phyloP scores from a whole-genome alignment of 2,329 filamentous ascomycete genomes.

The Cladosporium sp. region DNA sequence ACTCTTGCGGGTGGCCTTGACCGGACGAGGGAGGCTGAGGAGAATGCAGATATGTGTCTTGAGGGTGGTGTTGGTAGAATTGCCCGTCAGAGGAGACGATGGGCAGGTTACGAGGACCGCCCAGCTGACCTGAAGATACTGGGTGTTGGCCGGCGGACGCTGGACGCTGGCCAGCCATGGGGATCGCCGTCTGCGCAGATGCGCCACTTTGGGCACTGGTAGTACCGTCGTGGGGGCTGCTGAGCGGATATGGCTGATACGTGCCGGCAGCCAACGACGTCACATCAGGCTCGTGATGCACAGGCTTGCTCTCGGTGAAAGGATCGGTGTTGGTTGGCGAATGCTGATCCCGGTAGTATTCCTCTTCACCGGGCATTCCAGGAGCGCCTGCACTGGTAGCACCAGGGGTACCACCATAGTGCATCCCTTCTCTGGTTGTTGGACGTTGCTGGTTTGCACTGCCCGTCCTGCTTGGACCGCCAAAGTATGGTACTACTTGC shows the following conservation, averaged over 20 bases:
- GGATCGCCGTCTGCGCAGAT: slow-evolving; percentile 24
- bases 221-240: slow-evolving; percentile 13
- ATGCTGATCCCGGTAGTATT: slow-evolving; percentile 47
- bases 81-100: slow-evolving; percentile 18
- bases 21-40: slow-evolving; percentile 18
- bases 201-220: slow-evolving; percentile 15
- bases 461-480: slow-evolving; percentile 29
- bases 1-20: slow-evolving; percentile 6
- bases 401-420: slow-evolving; percentile 25
- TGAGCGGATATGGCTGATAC: slow-evolving; percentile 24
- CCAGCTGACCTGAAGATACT: slow-evolving; percentile 10
- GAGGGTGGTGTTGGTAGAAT: slow-evolving; percentile 46
- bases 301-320: slow-evolving; percentile 48
- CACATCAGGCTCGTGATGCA: slow-evolving; percentile 33
- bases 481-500: slow-evolving; percentile 71
- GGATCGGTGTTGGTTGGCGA: slow-evolving; percentile 60
- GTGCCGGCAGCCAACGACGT: slow-evolving; percentile 29
- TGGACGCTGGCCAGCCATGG: slow-evolving; percentile 10
- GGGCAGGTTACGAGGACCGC: slow-evolving; percentile 20
- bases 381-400: slow-evolving; percentile 20
- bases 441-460: slow-evolving; percentile 40
- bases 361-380: slow-evolving; percentile 32
- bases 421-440: slow-evolving; percentile 32
- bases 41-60: slow-evolving; percentile 28
- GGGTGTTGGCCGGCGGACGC: slow-evolving; percentile 6